Base-by-base conservation (phyloP, 352 stramenopile genomes). In the Globisporangium echinulatum region DNA sequence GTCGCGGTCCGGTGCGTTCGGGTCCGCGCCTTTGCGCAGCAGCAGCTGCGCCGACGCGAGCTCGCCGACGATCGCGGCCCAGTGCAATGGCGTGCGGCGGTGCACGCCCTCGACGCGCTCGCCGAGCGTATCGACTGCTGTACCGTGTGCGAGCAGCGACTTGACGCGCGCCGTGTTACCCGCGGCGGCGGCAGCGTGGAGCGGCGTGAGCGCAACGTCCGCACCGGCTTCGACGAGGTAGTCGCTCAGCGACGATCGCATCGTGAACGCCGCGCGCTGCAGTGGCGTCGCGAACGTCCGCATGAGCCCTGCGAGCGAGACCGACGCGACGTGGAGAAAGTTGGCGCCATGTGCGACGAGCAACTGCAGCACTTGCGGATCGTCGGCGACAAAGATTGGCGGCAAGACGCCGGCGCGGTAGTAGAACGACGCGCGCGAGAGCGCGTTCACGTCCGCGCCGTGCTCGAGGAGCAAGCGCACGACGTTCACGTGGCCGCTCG, bases 151-250 rank as follows among this genome's bases (percentile, higher is more conserved):
- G 2, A 92, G 68, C 17, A 90, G 64, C 38, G 64, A 62, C 56
- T 70, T 72, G 13, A 93, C 72, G 37, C 57, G 63, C 5, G 38
- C 49, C 3, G 68, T 57, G 54, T 91, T 74, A 17, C 87, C 72
- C 7, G 67, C 68, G 0, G 79, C 84, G n/a, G 79, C 75, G 0
- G 84, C 84, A n/a, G 77, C 65, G 59, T 93, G 84, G 5, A 93
- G 72, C 39, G 84, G 82, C 9, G 84, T 92, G 44, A 93, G 55
- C 13, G 84, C 82, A 1, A 93, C 84, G 42, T 93, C 84, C n/a
- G 57, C 77, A 7, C 84, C 84, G 17, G 72, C 74, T 14, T 85
- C 71, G n/a, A 87, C 63, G 36, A 93, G 52, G 37, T 86, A 84
- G 54, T 85, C 78, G 36, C 73, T 82, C 11, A 87, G 64, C 19